Percentiles rank a stretch among this genome's conserved stretches.
phyloP scores from a whole-genome alignment of 2,329 filamentous ascomycete genomes.

The Cytospora leucostoma region DNA sequence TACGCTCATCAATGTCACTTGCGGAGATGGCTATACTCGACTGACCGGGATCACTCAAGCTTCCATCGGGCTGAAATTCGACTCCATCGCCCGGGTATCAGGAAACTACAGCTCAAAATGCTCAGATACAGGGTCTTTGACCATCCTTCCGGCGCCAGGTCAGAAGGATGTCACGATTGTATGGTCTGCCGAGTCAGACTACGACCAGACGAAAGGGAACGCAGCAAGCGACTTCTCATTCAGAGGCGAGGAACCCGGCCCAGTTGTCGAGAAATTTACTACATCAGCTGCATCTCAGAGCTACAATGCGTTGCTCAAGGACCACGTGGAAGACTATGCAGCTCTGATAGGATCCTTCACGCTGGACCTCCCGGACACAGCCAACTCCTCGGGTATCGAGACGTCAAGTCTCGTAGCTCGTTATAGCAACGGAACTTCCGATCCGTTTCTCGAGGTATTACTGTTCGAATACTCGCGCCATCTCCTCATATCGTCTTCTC shows the following conservation, averaged over 20 bases:
- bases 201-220: conserved; percentile 52
- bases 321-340: conserved; percentile 46
- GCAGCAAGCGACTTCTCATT: conserved; percentile 48
- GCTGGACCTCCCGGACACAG: conserved; percentile 47
- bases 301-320: conserved; percentile 35
- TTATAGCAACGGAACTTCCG: conserved; percentile 37
- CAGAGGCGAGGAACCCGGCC: conserved; percentile 47
- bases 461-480: conserved; percentile 55
- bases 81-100: conserved; percentile 40
- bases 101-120: conserved; percentile 24
- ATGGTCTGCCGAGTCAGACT: conserved; percentile 50
- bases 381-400: conserved; percentile 42
- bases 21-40: conserved; percentile 36
- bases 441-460: conserved; percentile 55
- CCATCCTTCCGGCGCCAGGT: conserved; percentile 32
- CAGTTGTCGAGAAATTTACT: conserved; percentile 40
- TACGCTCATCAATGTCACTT: conserved; percentile 36
- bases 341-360: conserved; percentile 42
- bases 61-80: conserved; percentile 47
- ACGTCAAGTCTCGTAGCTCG: conserved; percentile 33
- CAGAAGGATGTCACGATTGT: conserved; percentile 41
- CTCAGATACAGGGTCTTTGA: conserved; percentile 32
- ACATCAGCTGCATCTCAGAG: conserved; percentile 38
- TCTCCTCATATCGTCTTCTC: conserved; percentile 56
- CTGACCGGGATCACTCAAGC: conserved; percentile 43